phyloP scores from a whole-genome alignment of 140 eudicot species.

The Bidens hawaiensis region DNA sequence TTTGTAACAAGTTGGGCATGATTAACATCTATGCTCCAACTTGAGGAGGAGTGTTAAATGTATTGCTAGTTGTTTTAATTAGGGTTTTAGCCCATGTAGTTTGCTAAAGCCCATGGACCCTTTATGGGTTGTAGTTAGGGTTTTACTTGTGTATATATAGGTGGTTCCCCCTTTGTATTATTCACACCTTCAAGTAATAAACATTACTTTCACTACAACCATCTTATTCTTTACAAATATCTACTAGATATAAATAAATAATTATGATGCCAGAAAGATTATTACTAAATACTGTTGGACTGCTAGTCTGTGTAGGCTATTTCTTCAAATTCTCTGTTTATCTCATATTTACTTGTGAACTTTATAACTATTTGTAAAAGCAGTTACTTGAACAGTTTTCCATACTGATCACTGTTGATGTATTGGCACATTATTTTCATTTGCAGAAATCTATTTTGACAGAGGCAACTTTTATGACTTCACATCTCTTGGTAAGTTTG shows the following conservation, averaged over 20 bases:
- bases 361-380: background rate
- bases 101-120: too few species aligned
- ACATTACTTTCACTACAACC: too few species aligned
- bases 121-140: too few species aligned
- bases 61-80: too few species aligned
- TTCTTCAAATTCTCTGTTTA: background rate
- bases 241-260: background rate
- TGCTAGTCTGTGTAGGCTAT: background rate
- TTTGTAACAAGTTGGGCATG: too few species aligned
- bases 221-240: too few species aligned
- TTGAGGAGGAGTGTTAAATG: too few species aligned
- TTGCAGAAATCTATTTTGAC: constrained; percentile 96
- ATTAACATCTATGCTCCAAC: too few species aligned
- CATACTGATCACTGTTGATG: background rate
- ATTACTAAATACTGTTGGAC: background rate
- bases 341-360: background rate
- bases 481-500: constrained; percentile 86
- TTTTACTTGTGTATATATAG: too few species aligned
- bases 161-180: too few species aligned
- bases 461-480: constrained; percentile 98
- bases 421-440: constrained; percentile 11
- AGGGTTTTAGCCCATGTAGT: too few species aligned
- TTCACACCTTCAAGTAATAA: too few species aligned
- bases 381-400: background rate
- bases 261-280: background rate